Percentiles rank a stretch among this genome's conserved stretches.
Evolutionary conservation across 108 stramenopile species (phyloP).

Genomic region (Skeletonema costatum): DNA sequence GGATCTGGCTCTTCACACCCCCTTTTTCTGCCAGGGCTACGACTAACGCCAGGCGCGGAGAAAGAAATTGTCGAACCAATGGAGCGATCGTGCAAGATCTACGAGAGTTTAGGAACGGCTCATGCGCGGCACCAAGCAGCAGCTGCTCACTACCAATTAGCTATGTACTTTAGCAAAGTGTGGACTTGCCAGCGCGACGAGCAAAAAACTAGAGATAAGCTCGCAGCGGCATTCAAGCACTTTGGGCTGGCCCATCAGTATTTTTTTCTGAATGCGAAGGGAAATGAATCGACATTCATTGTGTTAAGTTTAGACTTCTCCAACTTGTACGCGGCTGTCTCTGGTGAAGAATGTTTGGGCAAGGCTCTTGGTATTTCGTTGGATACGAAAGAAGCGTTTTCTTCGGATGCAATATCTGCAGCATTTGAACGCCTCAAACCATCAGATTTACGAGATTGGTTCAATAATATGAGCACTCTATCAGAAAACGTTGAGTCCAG

Average conservation of each 20-base stretch:
- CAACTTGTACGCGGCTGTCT: constrained; percentile 73
- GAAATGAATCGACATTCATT: constrained; percentile 82
- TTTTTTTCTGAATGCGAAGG: constrained; percentile 47
- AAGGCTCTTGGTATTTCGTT: constrained; percentile 74
- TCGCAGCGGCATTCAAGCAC: constrained; percentile 74
- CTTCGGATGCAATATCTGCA: constrained; percentile 28
- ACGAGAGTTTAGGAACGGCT: constrained; percentile 65
- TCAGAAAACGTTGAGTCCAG: constrained; percentile 65
- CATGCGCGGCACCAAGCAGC: constrained; percentile 71
- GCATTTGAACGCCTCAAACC: constrained; percentile 7
- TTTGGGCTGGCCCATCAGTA: constrained; percentile 71
- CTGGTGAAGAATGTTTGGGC: constrained; percentile 68
- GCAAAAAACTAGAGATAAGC: constrained; percentile 74
- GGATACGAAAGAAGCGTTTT: constrained; percentile 72
- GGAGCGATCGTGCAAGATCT: constrained; percentile 75
- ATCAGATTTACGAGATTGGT: constrained; percentile 48
- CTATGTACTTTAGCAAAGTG: constrained; percentile 72
- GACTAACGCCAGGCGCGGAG: constrained; percentile 74
- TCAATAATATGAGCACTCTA: constrained; percentile 68
- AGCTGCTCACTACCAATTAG: constrained; percentile 85
- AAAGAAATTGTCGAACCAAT: constrained; percentile 81
- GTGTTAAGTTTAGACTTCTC: constrained; percentile 78
- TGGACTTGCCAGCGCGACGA: constrained; percentile 89
- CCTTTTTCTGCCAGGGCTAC: constrained; percentile 51
- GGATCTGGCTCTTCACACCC: constrained; percentile 50